A percentile compares a stretch with the other conserved stretches of the same genome.
Conservation (phyloP, 768 basidiomycete genomes). For the Serendipita sp. region DNA sequence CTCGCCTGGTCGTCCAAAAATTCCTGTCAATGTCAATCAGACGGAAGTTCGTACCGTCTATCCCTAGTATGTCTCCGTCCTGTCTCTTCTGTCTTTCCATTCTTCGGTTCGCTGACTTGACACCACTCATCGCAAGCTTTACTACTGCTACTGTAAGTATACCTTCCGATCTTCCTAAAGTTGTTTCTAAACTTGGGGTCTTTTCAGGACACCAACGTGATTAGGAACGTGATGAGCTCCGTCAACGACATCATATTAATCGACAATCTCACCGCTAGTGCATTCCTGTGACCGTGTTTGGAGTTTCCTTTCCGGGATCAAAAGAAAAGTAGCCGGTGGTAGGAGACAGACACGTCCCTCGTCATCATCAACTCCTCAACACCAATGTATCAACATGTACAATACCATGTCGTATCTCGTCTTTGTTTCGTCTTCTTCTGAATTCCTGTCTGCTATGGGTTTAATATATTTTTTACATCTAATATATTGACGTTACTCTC, state of each 20-base stretch:
- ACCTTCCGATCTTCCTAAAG: neutral
- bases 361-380: too few species aligned
- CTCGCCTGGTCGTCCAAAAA: neutral
- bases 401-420: too few species aligned
- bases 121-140: neutral
- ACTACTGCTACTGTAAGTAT: neutral
- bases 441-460: too few species aligned
- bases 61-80: neutral
- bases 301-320: neutral
- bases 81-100: neutral
- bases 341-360: too few species aligned
- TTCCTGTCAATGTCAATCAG: neutral
- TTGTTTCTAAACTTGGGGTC: too few species aligned
- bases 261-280: neutral
- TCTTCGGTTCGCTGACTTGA: neutral
- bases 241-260: constrained; percentile 5
- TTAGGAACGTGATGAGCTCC: neutral
- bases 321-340: too few species aligned
- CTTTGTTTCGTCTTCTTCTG: too few species aligned
- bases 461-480: too few species aligned
- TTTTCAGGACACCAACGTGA: neutral
- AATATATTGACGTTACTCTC: too few species aligned
- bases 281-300: neutral
- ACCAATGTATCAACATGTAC: too few species aligned
- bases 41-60: neutral